A percentile compares a stretch with the other conserved stretches of the same genome.
Evolutionary conservation across 2,329 filamentous ascomycete species (phyloP).

Genomic region (Lizonia empirigonia): DNA sequence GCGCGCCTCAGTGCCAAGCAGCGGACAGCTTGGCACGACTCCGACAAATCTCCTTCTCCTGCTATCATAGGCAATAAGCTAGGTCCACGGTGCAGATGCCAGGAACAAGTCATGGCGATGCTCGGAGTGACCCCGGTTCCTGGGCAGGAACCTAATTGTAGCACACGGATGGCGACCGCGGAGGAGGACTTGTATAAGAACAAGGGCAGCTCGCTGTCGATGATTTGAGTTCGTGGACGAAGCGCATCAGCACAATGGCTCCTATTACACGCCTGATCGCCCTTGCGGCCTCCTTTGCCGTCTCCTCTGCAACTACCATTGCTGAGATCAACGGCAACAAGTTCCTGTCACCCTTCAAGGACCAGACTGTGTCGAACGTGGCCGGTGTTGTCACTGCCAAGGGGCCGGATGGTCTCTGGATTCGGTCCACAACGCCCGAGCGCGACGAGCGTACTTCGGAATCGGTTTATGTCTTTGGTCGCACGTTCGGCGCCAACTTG

Average conservation of each 20-base stretch:
- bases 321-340: constrained; percentile 71
- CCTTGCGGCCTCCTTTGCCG: constrained; percentile 23
- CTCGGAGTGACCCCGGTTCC: constrained; percentile 4
- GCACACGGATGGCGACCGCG: background rate
- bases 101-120: constrained; percentile 15
- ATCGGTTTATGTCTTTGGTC: constrained; percentile 68
- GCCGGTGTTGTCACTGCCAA: constrained; percentile 70
- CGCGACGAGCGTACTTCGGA: constrained; percentile 64
- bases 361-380: constrained; percentile 63
- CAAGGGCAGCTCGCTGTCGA: constrained; percentile 8
- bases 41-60: constrained; percentile 7
- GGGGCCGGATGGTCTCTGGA: constrained; percentile 65
- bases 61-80: constrained; percentile 17
- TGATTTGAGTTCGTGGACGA: constrained; percentile 6
- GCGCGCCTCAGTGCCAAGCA: constrained; percentile 12
- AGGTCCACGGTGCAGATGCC: constrained; percentile 12
- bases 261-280: constrained; percentile 23
- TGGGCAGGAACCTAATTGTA: constrained; percentile 5
- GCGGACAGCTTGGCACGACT: constrained; percentile 13
- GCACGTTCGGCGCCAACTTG: constrained; percentile 57
- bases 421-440: constrained; percentile 65
- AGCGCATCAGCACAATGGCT: constrained; percentile 20
- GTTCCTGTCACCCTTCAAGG: constrained; percentile 66
- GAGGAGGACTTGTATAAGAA: constrained; percentile 7
- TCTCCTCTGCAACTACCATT: constrained; percentile 32